Evolutionary conservation across 2,329 filamentous ascomycete genomes (phyloP).

Genomic region (Fonsecaea pugnacius): DNA sequence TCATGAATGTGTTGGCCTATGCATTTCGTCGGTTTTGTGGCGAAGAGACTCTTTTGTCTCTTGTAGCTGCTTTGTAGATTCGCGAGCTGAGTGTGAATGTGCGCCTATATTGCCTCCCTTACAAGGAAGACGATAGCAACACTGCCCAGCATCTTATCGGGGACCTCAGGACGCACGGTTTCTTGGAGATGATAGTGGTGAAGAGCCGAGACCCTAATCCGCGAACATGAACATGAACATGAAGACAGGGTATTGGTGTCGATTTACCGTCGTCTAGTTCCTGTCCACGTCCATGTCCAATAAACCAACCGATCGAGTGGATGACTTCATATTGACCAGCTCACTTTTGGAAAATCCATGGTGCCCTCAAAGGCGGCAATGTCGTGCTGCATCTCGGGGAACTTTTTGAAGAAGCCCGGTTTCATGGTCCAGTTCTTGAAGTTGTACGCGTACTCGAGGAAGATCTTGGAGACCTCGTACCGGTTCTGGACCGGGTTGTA

Average conservation of each 20-base stretch:
- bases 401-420: constrained; percentile 34
- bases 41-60: background rate
- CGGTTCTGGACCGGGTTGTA: constrained; percentile 25
- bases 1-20: background rate
- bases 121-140: no score
- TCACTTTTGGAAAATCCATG: constrained; percentile 22
- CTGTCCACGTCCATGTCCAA: background rate
- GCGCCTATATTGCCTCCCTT: background rate
- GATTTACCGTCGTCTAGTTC: no score
- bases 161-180: no score
- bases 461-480: constrained; percentile 32
- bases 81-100: background rate
- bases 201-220: no score
- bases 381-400: constrained; percentile 37
- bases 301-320: background rate
- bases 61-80: background rate
- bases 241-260: no score
- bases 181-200: no score
- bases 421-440: constrained; percentile 38
- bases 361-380: constrained; percentile 31
- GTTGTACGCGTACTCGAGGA: constrained; percentile 33
- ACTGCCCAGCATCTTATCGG: no score
- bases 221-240: no score
- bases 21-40: background rate
- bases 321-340: constrained; percentile 9